Evolutionary conservation across 208 protist genomes (phyloP), one percentile per base, ranked within the genome.

Genomic region (Wallacemonas sp.): DNA sequence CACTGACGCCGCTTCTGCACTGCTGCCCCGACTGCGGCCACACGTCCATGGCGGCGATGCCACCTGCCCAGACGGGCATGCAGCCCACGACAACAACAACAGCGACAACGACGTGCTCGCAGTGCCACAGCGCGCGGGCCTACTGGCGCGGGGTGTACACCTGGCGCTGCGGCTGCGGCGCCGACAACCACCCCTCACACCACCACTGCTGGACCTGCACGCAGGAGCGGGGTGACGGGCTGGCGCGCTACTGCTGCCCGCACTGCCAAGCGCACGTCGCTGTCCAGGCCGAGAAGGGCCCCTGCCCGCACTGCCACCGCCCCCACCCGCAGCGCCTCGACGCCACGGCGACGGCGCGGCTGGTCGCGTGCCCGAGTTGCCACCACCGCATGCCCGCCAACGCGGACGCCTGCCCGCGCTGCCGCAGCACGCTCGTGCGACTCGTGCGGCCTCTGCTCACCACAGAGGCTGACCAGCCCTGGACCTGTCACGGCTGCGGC

Each of bases 151-250:
- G 66, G 23, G 39, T 31, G 59, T 92, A 91, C 61, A 73, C 70
- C 28, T 94, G 88, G 88, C 25, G 38, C 2, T 94, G 88, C 76
- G 83, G 85, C 16, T 94, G 88, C 39, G 88, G 88, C 0, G 76
- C 73, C 20, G 14, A 7, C 7, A 91, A 92, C 44, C 49, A 57
- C 26, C 76, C 84, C 10, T 16, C 76, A 18, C 73, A 77, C 31
- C 39, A 67, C 0, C 79, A 85, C 73, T 94, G 88, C 79, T 57
- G 68, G 46, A 57, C 41, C 10, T 94, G 88, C 49, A 86, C 84
- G 11, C 42, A 26, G 2, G 49, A 61, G 39, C 10, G 33, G 57
- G 25, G 48, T 22, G 44, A 55, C 2, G 48, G 57, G 61, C 0
- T 59, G 54, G 20, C 32, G 5, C 23, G 25, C 8, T 62, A 68